phyloP scores from a whole-genome alignment of 148 eudicot genomes.

The Silene uniflora region DNA sequence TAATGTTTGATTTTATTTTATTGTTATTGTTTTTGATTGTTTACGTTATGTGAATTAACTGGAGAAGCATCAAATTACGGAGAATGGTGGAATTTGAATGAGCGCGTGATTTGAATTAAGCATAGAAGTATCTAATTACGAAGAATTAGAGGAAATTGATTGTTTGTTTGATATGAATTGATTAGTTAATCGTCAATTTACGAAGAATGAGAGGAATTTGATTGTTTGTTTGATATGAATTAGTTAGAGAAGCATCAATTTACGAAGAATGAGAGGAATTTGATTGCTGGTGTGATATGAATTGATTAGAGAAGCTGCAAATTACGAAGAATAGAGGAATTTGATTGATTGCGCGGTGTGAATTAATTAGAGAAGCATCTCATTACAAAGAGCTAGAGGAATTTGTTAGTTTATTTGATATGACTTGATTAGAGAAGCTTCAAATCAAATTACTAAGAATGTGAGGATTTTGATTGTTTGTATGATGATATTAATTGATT shows the following conservation, averaged over 20 bases:
- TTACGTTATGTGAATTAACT: background rate
- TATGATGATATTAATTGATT: too few species aligned
- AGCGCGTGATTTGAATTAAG: too few species aligned
- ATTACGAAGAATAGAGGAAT: background rate
- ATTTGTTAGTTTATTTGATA: too few species aligned
- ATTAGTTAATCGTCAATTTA: too few species aligned
- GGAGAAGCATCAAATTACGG: background rate
- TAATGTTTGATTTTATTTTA: background rate
- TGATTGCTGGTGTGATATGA: too few species aligned
- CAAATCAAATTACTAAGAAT: background rate
- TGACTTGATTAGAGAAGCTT: conserved; percentile 5
- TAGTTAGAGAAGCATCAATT: conserved; percentile 49
- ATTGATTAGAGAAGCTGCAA: too few species aligned
- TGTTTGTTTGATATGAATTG: too few species aligned
- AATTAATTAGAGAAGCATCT: too few species aligned
- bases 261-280: conserved; percentile 48
- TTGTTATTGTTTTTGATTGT: background rate
- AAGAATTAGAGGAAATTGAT: conserved; percentile 43
- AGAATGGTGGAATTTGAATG: background rate
- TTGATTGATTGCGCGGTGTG: too few species aligned
- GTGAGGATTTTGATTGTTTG: background rate
- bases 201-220: background rate
- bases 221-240: too few species aligned
- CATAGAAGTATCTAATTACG: conserved; percentile 54
- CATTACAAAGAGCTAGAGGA: too few species aligned